Evolutionary conservation across 2,329 filamentous ascomycete species (phyloP).

Genomic region (Aspergillus sp.): DNA sequence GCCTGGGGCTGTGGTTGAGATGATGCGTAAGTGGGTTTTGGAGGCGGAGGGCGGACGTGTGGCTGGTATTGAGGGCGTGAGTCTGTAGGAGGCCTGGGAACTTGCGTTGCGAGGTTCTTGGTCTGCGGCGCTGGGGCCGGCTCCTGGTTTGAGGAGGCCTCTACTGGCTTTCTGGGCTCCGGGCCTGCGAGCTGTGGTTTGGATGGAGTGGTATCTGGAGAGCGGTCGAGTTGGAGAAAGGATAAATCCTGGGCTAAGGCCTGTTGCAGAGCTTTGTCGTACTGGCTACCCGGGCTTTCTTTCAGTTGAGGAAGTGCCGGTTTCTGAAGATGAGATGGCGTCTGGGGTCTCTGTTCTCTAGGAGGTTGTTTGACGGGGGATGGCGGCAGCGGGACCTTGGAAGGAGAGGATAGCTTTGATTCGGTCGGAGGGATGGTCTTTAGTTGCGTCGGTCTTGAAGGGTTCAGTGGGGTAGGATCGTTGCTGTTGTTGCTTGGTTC

Average conservation of each 20-base stretch:
- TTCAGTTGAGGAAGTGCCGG: conserved; percentile 29
- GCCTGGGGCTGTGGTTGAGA: conserved; percentile 33
- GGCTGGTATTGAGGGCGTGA: conserved; percentile 13
- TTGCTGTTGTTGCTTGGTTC: conserved; percentile 41
- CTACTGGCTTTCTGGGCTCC: conserved; percentile 27
- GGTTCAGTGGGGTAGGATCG: conserved; percentile 39
- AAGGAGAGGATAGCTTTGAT: conserved; percentile 49
- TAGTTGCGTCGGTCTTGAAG: conserved; percentile 55
- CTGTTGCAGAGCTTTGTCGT: conserved; percentile 42
- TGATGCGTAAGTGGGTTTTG: conserved; percentile 56
- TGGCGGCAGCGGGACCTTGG: conserved; percentile 60
- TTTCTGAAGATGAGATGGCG: conserved; percentile 48
- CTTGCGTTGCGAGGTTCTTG: conserved; percentile 15
- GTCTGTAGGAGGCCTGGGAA: conserved; percentile 9
- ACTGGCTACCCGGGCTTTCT: conserved; percentile 40
- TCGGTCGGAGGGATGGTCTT: conserved; percentile 36
- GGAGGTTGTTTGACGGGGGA: conserved; percentile 56
- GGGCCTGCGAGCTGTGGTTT: conserved; percentile 3
- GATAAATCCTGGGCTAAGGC: conserved; percentile 42
- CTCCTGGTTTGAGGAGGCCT: conserved; percentile 30
- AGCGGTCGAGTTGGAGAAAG: conserved; percentile 37
- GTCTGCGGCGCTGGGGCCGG: conserved; percentile 20
- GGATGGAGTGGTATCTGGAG: conserved; percentile 19
- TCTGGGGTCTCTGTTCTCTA: conserved; percentile 51
- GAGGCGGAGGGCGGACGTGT: conserved; percentile 31